Conservation (phyloP, 305 asterid genomes). For the Fraxinus angustifolia region DNA sequence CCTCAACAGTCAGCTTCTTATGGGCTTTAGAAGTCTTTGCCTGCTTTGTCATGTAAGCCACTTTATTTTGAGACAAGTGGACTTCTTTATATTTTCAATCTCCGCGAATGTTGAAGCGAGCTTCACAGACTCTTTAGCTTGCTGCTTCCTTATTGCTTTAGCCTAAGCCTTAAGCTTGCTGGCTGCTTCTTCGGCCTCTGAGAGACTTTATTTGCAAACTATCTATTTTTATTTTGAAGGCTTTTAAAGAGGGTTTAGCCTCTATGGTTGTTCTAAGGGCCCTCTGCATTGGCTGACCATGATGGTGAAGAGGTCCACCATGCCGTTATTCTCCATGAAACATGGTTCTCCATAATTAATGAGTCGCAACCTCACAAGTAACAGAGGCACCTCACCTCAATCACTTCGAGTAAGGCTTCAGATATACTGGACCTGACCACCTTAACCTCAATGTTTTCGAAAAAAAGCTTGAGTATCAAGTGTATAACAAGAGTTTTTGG, state of each 20-base stretch:
- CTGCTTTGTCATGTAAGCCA: not conserved
- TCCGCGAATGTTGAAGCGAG: not conserved
- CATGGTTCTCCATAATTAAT: too few species aligned
- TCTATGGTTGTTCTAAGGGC: not conserved
- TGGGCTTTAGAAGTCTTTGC: not conserved
- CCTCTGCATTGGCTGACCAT: not conserved
- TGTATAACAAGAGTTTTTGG: too few species aligned
- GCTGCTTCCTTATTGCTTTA: not conserved
- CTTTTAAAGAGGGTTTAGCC: not conserved
- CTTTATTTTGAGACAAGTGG: not conserved
- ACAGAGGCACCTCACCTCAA: too few species aligned
- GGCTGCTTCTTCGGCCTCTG: not conserved
- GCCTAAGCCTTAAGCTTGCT: not conserved
- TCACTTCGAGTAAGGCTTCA: too few species aligned
- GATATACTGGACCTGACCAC: too few species aligned
- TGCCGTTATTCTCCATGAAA: not conserved
- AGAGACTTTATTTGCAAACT: not conserved
- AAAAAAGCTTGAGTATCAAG: too few species aligned
- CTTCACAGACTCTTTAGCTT: not conserved
- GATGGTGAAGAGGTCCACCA: not conserved
- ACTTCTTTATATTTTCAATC: not conserved
- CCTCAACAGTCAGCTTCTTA: not conserved
- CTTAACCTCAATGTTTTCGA: too few species aligned
- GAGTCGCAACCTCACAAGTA: too few species aligned
- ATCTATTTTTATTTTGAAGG: too few species aligned